Base-by-base conservation (phyloP, 768 basidiomycete genomes). In the Sarcodon sp. region DNA sequence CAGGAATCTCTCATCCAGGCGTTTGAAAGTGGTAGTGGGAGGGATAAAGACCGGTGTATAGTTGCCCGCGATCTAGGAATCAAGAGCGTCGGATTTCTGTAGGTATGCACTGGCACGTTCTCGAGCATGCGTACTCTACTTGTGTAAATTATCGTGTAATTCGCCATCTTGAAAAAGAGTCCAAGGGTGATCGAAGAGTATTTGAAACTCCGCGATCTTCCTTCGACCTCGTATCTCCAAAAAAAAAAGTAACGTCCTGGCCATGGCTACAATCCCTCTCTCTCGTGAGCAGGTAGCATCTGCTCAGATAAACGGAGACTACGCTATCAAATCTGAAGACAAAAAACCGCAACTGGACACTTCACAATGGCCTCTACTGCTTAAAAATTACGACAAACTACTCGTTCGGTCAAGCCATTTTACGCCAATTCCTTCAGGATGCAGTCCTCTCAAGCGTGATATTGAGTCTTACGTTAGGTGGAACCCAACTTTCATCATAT, bases 371-470 rank as follows among this genome's bases (percentile, higher is more conserved):
- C 96, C 96, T 34, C 72, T 99, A 7, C 78, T 99, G 4, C 75
- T 99, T 50, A 99, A 97, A 78, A 97, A 99, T 66, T 99, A 98
- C 66, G 94, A 97, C 75, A 94, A 96, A 64, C 71, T 96, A 15
- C 81, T 94, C 50, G 79, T 91, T 57, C 84, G 96, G 49, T 93
- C 91, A 32, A 84, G 87, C 50, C 96, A 99, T 71, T 99, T 97
- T 66, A 98, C 96, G 7, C 96, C 46, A 50, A 96, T 99, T 59
- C 91, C 93, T 27, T 76, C 83, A 16, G 94, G 96, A 36, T 90
- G 84, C 63, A 88, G 83, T 56, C 96, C 96, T 38, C 70, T 99
- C 57, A 98, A 96, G 68, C 83, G 96, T 46, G 96, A 99, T 60
- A 84, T 99, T 45, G 69, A 73, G 12, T 75, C 77, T 48, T 98